Base-by-base conservation (phyloP, 106 monocot genomes). In the Posidonia australis region DNA sequence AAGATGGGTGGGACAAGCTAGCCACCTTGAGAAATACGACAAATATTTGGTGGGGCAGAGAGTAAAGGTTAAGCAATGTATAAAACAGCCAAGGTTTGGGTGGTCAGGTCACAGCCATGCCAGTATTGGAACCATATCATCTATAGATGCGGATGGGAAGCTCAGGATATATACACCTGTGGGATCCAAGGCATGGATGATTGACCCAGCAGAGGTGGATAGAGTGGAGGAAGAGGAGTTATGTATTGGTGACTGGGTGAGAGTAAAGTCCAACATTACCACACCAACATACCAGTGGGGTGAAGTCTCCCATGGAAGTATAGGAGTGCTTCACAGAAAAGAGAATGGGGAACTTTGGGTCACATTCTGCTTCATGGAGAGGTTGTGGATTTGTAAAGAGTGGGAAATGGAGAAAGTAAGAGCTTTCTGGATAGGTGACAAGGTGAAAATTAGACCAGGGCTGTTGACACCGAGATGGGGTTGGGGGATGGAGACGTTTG, bases 271-370 rank as follows among this genome's bases (percentile, higher is more conserved):
- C 13, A 72, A 72, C 4, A 55, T 98, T 10, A 28, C 75, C n/a
- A 81, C 85, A 1, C 98, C 91, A 3, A 71, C 85, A 27, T 88
- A 88, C 47, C 98, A 98, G 47, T 98, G 98, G 98, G 98, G 98
- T 10, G 90, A 98, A 30, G 91, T 91, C 20, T 81, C 65, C 60
- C 90, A 83, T 23, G 51, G 66, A 18, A 98, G 90, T 30, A 65
- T 91, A 17, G 98, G 98, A 6, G 98, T 98, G 11, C 83, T 98
- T 28, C 98, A 98, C 73, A 73, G 76, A 52, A 75, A 70, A 5
- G 91, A 85, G 66, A 81, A 78, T 66, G 81, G 81, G 45, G 91
- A 88, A 56, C 75, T 98, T 10, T 83, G 76, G 72, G 72, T 98
- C 54, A 82, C 98, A 0, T 98, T 87, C 64, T 98, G 98, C 55